These are phyloP conservation scores for Stereum hirsutum DNA, from an alignment of 1,284 basidiomycete genomes.

Conservation along the genomic window DNA sequence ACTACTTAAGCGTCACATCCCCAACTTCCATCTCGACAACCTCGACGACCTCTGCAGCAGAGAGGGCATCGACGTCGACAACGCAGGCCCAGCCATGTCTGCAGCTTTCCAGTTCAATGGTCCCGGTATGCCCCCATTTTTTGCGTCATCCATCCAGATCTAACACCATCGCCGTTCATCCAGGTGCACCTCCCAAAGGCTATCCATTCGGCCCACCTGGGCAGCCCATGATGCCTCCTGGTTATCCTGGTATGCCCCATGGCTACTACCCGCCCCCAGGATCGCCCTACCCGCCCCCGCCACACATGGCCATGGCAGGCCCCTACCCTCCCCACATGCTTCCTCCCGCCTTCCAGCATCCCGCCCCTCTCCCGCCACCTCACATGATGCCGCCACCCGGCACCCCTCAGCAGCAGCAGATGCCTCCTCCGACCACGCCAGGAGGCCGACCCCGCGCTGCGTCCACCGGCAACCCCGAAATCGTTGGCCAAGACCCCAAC, in stretches of 20 bases:
- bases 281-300: conserved; percentile 27
- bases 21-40: conserved; percentile 53
- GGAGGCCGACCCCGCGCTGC: conserved; percentile 7
- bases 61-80: conserved; percentile 55
- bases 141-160: neutral
- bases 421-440: conserved; percentile 16
- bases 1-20: conserved; percentile 62
- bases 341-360: conserved; percentile 44
- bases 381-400: conserved; percentile 20
- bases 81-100: conserved; percentile 18
- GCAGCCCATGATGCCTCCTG: conserved; percentile 30
- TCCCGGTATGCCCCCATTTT: conserved; percentile 8
- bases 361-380: conserved; percentile 22
- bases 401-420: conserved; percentile 21
- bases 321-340: conserved; percentile 43
- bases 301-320: conserved; percentile 35
- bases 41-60: conserved; percentile 55
- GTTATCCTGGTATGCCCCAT: conserved; percentile 31
- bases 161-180: neutral
- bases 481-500: conserved; percentile 67
- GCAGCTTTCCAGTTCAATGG: conserved; percentile 30
- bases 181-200: conserved; percentile 16
- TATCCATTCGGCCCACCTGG: conserved; percentile 24
- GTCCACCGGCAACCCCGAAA: conserved; percentile 22
- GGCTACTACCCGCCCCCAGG: conserved; percentile 25